Percentiles rank a stretch among this genome's conserved stretches.
Evolutionary conservation across 257 asterid genomes (phyloP).

Genomic region (Capsicum baccatum): DNA sequence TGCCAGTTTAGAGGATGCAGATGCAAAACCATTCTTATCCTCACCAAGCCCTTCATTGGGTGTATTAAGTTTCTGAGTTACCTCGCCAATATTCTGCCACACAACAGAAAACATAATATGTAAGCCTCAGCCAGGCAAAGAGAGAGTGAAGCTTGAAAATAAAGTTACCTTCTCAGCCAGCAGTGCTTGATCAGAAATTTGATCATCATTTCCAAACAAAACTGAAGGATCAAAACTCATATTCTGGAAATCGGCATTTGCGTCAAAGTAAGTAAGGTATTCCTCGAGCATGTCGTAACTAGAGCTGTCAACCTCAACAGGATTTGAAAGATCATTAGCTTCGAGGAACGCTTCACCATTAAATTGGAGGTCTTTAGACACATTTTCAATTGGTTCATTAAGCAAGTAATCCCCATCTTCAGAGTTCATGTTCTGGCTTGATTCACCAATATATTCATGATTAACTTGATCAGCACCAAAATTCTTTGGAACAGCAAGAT

Average conservation of each 20-base stretch:
- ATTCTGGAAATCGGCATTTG: conserved; percentile 49
- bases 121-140: neutral
- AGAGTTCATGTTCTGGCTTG: conserved; percentile 52
- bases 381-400: conserved; percentile 64
- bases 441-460: conserved; percentile 77
- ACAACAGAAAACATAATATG: neutral
- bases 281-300: conserved; percentile 66
- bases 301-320: conserved; percentile 50
- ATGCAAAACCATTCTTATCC: conserved; percentile 36
- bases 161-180: conserved; percentile 49
- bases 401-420: conserved; percentile 63
- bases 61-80: conserved; percentile 33
- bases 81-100: conserved; percentile 53
- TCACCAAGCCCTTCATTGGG: conserved; percentile 42
- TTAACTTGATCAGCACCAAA: conserved; percentile 54
- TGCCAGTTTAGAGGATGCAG: conserved; percentile 48
- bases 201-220: conserved; percentile 48
- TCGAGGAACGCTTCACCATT: conserved; percentile 69
- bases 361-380: conserved; percentile 47
- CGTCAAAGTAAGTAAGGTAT: conserved; percentile 67
- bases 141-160: conserved; percentile 22
- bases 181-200: conserved; percentile 41
- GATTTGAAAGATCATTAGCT: conserved; percentile 68
- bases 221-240: conserved; percentile 51
- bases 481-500: conserved; percentile 49